These are phyloP conservation scores for Rossbeevera mucosa DNA, from an alignment of 768 basidiomycete genomes.

Conservation along the genomic window DNA sequence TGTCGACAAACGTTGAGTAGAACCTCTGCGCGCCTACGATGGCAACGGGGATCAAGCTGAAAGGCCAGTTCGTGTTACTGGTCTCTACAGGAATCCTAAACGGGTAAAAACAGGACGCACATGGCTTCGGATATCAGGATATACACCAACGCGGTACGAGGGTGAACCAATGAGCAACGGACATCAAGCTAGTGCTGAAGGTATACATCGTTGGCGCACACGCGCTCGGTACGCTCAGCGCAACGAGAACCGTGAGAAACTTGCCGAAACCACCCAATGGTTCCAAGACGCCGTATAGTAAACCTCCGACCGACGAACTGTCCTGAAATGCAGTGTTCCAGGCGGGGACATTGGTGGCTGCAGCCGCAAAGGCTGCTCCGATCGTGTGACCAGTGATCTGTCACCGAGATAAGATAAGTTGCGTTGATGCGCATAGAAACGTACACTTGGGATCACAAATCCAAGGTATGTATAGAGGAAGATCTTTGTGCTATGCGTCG, in stretches of 20 bases:
- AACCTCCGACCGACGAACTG: slow-evolving; percentile 42
- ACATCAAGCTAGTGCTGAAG: slow-evolving; percentile 44
- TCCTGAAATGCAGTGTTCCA: slow-evolving; percentile 40
- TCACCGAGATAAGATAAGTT: not conserved
- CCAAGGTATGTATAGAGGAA: slow-evolving; percentile 46
- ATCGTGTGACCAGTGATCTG: slow-evolving; percentile 40
- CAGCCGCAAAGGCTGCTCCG: slow-evolving; percentile 44
- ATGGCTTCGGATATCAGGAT: slow-evolving; percentile 43
- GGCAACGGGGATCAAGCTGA: slow-evolving; percentile 42
- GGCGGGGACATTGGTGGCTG: slow-evolving; percentile 33
- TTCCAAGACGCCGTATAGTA: slow-evolving; percentile 36
- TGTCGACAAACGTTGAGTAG: slow-evolving; percentile 41
- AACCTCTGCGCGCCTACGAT: slow-evolving; percentile 45
- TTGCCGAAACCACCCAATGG: slow-evolving; percentile 43
- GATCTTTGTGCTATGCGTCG: slow-evolving; percentile 30
- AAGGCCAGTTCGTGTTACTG: not conserved
- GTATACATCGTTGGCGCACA: slow-evolving; percentile 59
- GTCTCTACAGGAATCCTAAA: not conserved
- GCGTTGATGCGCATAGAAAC: slow-evolving; percentile 12
- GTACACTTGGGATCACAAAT: slow-evolving; percentile 38
- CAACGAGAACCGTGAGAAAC: slow-evolving; percentile 47
- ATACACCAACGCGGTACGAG: slow-evolving; percentile 44
- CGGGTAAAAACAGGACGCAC: slow-evolving; percentile 25
- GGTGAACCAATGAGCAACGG: slow-evolving; percentile 30
- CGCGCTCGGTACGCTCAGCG: slow-evolving; percentile 51